Conservation (phyloP, 805 yeast species). For the Saturnispora saitoi region DNA sequence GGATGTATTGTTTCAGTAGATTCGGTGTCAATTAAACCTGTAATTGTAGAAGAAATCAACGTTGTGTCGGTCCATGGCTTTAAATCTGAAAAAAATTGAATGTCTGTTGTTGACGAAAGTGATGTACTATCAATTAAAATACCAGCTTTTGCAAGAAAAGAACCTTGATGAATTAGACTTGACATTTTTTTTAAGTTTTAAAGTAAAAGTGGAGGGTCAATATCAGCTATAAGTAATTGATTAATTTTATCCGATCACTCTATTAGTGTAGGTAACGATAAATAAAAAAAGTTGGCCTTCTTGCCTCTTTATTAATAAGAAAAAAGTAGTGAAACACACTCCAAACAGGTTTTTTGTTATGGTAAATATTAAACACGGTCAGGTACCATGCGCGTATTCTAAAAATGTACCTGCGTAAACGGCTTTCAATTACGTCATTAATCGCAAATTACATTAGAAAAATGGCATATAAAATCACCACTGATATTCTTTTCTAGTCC, state of each 20-base stretch:
- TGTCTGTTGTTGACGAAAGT: neutral
- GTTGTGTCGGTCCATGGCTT: neutral
- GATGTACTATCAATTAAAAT: neutral
- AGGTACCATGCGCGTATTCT: constrained; percentile 1
- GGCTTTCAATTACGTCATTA: neutral
- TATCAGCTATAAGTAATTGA: no score
- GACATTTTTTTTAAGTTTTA: no score
- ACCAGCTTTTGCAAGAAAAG: neutral
- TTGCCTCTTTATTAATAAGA: neutral
- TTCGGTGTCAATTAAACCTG: neutral
- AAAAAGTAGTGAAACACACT: neutral
- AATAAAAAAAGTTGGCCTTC: neutral
- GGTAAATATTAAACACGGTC: neutral
- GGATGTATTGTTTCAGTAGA: neutral
- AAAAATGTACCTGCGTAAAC: constrained; percentile 3
- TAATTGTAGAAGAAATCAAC: neutral
- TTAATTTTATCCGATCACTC: no score
- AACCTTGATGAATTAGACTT: no score
- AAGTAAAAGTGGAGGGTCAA: no score
- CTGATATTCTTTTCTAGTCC: constrained; percentile 47
- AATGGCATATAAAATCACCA: neutral
- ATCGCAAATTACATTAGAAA: no score
- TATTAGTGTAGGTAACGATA: no score
- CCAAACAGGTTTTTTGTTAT: neutral
- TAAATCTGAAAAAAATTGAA: neutral